A percentile compares a stretch with the other conserved stretches of the same genome.
phyloP scores from a whole-genome alignment of 768 basidiomycete species.

The Boletus subcaerulescens region DNA sequence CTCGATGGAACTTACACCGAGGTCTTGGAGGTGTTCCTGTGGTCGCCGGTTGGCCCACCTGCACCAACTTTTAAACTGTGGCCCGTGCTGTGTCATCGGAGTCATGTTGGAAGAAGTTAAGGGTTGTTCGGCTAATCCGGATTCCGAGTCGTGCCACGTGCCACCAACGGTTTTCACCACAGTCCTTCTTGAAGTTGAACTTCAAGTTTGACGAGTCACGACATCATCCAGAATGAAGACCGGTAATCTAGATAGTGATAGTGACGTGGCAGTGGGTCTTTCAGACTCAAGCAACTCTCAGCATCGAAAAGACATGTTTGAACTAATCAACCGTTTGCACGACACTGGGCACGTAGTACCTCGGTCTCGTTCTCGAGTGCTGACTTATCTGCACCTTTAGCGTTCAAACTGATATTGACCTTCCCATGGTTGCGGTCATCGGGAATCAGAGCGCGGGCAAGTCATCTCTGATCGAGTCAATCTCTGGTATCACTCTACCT shows the following conservation, averaged over 20 bases:
- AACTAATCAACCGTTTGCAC: constrained; percentile 54
- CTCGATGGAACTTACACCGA: too few relatives aligned
- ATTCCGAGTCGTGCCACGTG: too few relatives aligned
- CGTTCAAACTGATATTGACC: constrained; percentile 3
- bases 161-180: too few relatives aligned
- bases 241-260: not conserved
- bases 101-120: too few relatives aligned
- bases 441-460: constrained; percentile 1
- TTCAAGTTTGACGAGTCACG: too few relatives aligned
- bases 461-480: not conserved
- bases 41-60: too few relatives aligned
- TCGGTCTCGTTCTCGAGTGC: not conserved
- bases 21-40: too few relatives aligned
- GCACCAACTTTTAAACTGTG: too few relatives aligned
- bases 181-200: too few relatives aligned
- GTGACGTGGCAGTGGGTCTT: constrained; percentile 41
- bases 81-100: too few relatives aligned
- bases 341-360: constrained; percentile 53
- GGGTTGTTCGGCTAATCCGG: too few relatives aligned
- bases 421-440: constrained; percentile 2
- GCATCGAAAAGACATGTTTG: constrained; percentile 52
- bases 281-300: constrained; percentile 52
- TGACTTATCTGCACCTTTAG: not conserved
- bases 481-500: constrained; percentile 1
- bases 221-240: not conserved